A percentile compares a stretch with the other conserved stretches of the same genome.
These are phyloP conservation scores for Fusarium vanettenii DNA, from an alignment of 2,329 filamentous ascomycete genomes.

Conservation along the genomic window DNA sequence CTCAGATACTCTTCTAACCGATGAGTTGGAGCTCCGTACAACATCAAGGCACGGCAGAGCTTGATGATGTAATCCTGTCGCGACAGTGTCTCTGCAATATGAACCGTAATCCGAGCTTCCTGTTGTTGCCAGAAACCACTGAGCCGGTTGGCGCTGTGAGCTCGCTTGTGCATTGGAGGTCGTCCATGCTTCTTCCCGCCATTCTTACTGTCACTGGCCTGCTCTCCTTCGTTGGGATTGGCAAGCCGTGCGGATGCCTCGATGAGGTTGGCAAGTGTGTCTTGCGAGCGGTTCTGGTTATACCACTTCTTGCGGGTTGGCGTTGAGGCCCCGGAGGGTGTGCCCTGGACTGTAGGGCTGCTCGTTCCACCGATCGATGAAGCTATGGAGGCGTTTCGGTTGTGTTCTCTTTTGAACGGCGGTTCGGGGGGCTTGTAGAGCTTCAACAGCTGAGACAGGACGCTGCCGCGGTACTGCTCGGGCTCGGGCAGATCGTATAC, in stretches of 20 bases:
- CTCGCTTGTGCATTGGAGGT: conserved; percentile 50
- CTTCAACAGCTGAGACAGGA: conserved; percentile 59
- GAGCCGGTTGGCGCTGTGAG: conserved; percentile 51
- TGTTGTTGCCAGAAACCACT: conserved; percentile 56
- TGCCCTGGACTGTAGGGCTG: conserved; percentile 51
- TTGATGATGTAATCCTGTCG: conserved; percentile 86
- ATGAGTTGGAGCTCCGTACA: conserved; percentile 89
- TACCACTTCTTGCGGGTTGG: conserved; percentile 60
- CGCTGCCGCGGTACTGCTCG: conserved; percentile 56
- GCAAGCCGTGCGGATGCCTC: conserved; percentile 59
- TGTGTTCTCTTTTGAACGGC: conserved; percentile 32
- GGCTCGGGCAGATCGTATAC: conserved; percentile 56
- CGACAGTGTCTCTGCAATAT: conserved; percentile 75
- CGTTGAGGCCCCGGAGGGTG: conserved; percentile 53
- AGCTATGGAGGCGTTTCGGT: conserved; percentile 36
- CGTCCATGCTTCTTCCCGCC: conserved; percentile 46
- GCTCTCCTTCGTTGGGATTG: conserved; percentile 44
- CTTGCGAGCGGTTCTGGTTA: conserved; percentile 59
- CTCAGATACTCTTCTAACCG: conserved; percentile 89
- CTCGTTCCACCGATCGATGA: conserved; percentile 46
- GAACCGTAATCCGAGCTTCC: conserved; percentile 59
- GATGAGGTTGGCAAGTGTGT: conserved; percentile 60
- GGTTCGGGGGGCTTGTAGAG: conserved; percentile 56
- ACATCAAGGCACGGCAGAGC: conserved; percentile 86
- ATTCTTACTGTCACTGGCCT: conserved; percentile 23